Evolutionary conservation across 371 early-diverging fungal genomes (phyloP), one percentile per base, ranked within the genome.

Genomic region (Dipsacomyces acuminosporus): DNA sequence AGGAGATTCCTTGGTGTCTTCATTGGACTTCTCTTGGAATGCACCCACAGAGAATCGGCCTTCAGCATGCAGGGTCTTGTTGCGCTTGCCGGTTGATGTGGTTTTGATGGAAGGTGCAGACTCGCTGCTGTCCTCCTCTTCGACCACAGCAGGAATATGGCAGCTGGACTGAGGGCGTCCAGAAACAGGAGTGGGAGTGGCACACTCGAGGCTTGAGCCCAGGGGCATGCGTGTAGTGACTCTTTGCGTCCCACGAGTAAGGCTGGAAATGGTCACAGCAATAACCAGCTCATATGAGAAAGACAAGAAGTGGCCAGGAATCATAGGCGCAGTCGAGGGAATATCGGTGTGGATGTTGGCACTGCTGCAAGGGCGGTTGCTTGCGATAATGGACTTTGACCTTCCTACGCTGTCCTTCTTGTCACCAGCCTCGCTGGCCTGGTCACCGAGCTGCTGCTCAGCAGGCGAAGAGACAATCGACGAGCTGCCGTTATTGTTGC

Each of bases 201-300:
- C 22, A 3, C 56, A 17, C 33, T 30, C 35, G 8, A 19, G 17
- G 38, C 24, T 40, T 50, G 51, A 30, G 40, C 62, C 52, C 8
- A 66, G 56, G 15, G 56, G 57, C 35, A 61, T 66, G 36, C 53
- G 56, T 2, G 66, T 66, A 9, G 47, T 26, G 15, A 66, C 34
- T 42, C 30, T 48, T 35, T 66, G 66, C 8, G 26, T 61, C 13
- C 66, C 61, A 18, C 66, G 53, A 1, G 57, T 41, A 40, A 66
- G 35, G 15, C 66, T 61, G 30, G 51, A 49, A 9, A 66, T 48
- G 18, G 66, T 61, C 33, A 56, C 66, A 2, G 50, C 56, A 40
- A 66, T 42, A 15, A 56, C 53, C 5, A 66, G 57, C 46, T 66
- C 66, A 56, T 66, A 66, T 1, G 66, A 61, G 50, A 66, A 66